These are phyloP conservation scores for Vaccinium corymbosum DNA, from an alignment of 148 eudicot genomes.

Conservation along the genomic window DNA sequence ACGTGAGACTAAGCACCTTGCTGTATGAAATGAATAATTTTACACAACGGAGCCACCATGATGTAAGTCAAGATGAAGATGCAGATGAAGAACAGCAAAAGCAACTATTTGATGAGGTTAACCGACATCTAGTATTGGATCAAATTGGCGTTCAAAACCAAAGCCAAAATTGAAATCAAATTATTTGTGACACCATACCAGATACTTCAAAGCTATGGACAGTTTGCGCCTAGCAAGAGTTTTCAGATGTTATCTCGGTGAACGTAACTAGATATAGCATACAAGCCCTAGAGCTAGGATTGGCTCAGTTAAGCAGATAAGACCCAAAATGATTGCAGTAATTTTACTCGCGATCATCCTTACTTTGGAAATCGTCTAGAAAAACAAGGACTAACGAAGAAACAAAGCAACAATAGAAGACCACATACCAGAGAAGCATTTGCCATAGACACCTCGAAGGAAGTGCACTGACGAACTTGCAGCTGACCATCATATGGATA, in stretches of 20 bases:
- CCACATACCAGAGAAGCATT: constrained; percentile 75
- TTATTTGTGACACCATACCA: background rate
- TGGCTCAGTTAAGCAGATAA: constrained; percentile 1
- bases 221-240: background rate
- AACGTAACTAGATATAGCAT: background rate
- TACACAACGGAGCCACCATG: background rate
- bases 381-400: background rate
- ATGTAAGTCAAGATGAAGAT: background rate
- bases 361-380: background rate
- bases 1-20: background rate
- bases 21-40: background rate
- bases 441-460: constrained; percentile 55
- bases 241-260: background rate
- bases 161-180: background rate
- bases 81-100: background rate
- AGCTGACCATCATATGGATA: constrained; percentile 66
- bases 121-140: background rate
- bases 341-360: background rate
- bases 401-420: background rate
- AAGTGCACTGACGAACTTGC: constrained; percentile 63
- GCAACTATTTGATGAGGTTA: background rate
- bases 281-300: background rate
- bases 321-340: background rate
- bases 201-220: background rate
- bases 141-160: background rate